Base-by-base conservation (phyloP, 1,284 basidiomycete species). In the Pterulicium gracile region DNA sequence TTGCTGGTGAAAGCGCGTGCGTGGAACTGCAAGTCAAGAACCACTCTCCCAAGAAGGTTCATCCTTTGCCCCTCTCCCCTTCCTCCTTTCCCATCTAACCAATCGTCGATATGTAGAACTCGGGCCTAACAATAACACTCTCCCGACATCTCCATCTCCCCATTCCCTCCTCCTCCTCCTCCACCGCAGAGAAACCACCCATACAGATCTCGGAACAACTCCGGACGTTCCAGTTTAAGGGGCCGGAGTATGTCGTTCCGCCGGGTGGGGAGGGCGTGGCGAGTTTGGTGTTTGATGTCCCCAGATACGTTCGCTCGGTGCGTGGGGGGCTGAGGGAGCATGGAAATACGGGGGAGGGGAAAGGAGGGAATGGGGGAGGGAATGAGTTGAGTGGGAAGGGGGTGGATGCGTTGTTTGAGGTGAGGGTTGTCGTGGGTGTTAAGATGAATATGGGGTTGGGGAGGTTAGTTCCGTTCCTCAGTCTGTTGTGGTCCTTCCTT, bases 1-100 rank as follows among this genome's bases (percentile, higher is more conserved):
- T 87, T 7, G 75, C 79, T 15, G 85, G 85, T 3, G 75, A 79
- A 55, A 74, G 72, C 50, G 78, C 73, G 13, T 82, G 80, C 55
- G 66, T 88, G 34, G 80, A 87, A 54, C 60, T 88, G 43, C 77
- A 81, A 50, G 79, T 88, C 40, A 87, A 79, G 66, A 88, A 88
- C 54, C 81, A 86, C 56, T 83, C 84, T 0, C 62, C 63, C 43
- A 83, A 81, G 65, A 86, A 81, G 78, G 85, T 84, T 32, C 17
- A 61, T 54, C 18, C 15, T 27, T n/a, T n/a, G n/a, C n/a, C n/a
- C 27, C 45, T 21, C 18, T 45, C 42, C 17, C 24, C 18, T 7
- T 48, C 48, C 34, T 34, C 17, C 35, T 40, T 45, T n/a, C 48
- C 50, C 18, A 49, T 43, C 32, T 43, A 36, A 23, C 5, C 42